Conservation (phyloP, 169 alveolate species). For the Plasmodium sp. region DNA sequence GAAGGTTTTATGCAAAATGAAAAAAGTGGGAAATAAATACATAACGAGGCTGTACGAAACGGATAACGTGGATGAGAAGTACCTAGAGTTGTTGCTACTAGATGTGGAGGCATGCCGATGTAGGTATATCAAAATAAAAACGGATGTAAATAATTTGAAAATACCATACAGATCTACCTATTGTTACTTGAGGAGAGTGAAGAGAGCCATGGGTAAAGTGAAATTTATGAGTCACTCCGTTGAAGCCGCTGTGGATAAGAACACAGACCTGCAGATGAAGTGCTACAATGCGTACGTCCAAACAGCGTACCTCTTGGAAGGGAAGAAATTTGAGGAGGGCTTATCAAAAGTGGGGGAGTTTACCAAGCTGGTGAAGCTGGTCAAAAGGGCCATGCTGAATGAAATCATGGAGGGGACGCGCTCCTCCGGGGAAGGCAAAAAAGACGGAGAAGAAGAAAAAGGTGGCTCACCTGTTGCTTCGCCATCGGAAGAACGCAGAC, state of each 20-base stretch:
- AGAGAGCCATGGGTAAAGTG: conserved; percentile 20
- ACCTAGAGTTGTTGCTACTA: conserved; percentile 31
- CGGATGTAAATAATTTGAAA: conserved; percentile 49
- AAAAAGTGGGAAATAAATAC: conserved; percentile 40
- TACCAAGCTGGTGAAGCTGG: conserved; percentile 17
- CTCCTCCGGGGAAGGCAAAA: background rate
- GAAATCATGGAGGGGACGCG: background rate
- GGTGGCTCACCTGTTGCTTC: background rate
- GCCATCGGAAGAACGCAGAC: background rate
- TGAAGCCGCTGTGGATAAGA: conserved; percentile 12
- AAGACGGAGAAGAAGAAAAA: background rate
- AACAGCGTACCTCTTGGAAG: conserved; percentile 30
- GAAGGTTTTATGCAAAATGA: conserved; percentile 14
- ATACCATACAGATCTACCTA: conserved; percentile 36
- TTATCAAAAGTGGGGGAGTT: conserved; percentile 26
- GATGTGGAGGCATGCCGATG: conserved; percentile 64
- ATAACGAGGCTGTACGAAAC: conserved; percentile 17
- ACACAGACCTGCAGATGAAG: conserved; percentile 47
- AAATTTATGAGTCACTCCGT: background rate
- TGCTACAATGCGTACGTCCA: conserved; percentile 35
- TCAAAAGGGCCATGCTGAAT: conserved; percentile 27
- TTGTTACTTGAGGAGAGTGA: conserved; percentile 41
- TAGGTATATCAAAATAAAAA: conserved; percentile 51
- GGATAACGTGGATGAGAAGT: conserved; percentile 22
- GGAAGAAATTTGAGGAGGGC: conserved; percentile 48